Percentiles rank a stretch among this genome's conserved stretches.
Conservation (phyloP, 345 rosid genomes). For the Jatropha curcas region DNA sequence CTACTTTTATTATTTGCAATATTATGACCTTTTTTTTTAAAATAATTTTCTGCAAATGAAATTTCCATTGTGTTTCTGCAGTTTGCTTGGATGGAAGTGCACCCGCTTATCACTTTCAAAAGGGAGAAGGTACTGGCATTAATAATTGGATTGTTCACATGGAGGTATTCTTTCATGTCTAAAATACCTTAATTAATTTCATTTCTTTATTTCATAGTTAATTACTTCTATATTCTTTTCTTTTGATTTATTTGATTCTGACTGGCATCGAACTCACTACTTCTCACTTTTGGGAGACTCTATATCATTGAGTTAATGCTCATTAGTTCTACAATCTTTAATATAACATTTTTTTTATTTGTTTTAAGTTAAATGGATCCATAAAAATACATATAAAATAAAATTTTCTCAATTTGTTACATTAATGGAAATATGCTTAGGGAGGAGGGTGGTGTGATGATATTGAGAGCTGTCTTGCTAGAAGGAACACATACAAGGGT, state of each 20-base stretch:
- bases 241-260: too few species aligned
- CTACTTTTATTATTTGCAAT: too few species aligned
- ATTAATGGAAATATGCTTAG: slow-evolving; percentile 25
- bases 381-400: too few species aligned
- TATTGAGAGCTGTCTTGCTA: slow-evolving; percentile 52
- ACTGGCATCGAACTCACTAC: too few species aligned
- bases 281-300: too few species aligned
- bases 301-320: not conserved
- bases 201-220: too few species aligned
- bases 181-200: not conserved
- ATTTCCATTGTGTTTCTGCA: slow-evolving; percentile 22
- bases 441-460: slow-evolving; percentile 99
- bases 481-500: slow-evolving; percentile 71
- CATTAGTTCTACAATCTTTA: not conserved
- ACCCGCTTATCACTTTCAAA: slow-evolving; percentile 81
- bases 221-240: too few species aligned
- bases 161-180: slow-evolving; percentile 52
- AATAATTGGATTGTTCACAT: slow-evolving; percentile 79
- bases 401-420: too few species aligned
- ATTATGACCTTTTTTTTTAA: too few species aligned
- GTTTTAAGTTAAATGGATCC: too few species aligned
- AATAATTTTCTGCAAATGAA: too few species aligned
- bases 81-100: slow-evolving; percentile 98
- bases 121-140: slow-evolving; percentile 77
- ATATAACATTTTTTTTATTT: not conserved